Evolutionary conservation across 106 monocot species (phyloP).

Genomic region (Platanthera zijinensis): DNA sequence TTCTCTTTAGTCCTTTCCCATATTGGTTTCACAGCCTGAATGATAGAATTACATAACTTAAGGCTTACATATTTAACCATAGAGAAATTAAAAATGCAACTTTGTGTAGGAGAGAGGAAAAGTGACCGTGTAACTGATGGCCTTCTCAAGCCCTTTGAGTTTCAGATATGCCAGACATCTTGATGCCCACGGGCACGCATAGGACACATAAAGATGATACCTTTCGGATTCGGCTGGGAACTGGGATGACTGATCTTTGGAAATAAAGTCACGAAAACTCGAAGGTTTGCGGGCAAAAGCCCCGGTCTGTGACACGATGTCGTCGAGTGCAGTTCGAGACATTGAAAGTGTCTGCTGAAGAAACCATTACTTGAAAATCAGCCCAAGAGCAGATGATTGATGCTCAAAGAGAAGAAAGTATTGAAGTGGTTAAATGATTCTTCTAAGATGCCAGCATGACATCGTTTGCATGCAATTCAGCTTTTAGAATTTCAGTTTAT

Average conservation of each 20-base stretch:
- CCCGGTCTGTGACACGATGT: conserved; percentile 47
- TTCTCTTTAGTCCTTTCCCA: conserved; percentile 79
- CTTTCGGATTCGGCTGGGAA: conserved; percentile 72
- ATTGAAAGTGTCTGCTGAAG: conserved; percentile 22
- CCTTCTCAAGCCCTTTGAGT: conserved; percentile 71
- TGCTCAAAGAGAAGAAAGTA: neutral
- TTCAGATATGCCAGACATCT: conserved; percentile 72
- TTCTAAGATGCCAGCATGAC: neutral
- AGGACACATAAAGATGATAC: conserved; percentile 85
- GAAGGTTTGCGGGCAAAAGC: conserved; percentile 60
- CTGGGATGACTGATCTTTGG: conserved; percentile 38
- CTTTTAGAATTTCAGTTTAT: neutral
- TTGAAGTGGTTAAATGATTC: neutral
- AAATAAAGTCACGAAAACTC: conserved; percentile 57
- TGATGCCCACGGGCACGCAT: conserved; percentile 89
- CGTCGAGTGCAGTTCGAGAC: conserved; percentile 55
- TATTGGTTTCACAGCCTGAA: conserved; percentile 65
- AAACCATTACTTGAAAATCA: neutral
- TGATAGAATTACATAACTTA: neutral
- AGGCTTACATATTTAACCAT: neutral
- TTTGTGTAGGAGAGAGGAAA: neutral
- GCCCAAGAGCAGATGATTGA: neutral
- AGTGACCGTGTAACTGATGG: conserved; percentile 50
- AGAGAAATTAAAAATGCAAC: neutral
- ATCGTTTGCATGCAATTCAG: neutral